Conservation (phyloP, 2,329 filamentous ascomycete species). For the Trichoderma sp. region DNA sequence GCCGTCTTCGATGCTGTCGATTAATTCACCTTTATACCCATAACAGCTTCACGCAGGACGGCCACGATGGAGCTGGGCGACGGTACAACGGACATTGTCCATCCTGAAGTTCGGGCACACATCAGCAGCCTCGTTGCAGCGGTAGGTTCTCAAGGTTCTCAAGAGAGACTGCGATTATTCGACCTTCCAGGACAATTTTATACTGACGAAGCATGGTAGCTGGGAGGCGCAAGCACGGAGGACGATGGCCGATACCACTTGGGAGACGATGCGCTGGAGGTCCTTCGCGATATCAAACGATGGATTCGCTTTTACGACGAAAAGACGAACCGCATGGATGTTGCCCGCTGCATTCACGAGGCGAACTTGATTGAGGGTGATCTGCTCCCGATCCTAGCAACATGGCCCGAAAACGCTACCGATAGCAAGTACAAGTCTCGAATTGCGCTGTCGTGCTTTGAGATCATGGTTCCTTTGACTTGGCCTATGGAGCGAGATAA, state of each 20-base stretch:
- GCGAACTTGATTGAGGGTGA: conserved; percentile 91
- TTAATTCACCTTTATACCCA: background rate
- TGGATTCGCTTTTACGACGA: conserved; percentile 96
- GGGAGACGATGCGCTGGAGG: conserved; percentile 89
- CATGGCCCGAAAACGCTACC: conserved; percentile 73
- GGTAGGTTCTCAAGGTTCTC: conserved; percentile 63
- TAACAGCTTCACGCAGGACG: background rate
- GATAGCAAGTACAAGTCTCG: conserved; percentile 76
- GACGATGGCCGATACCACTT: conserved; percentile 83
- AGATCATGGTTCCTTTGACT: conserved; percentile 87
- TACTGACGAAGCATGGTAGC: conserved; percentile 50
- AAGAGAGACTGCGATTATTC: background rate
- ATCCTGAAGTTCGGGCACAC: conserved; percentile 90
- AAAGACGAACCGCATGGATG: conserved; percentile 90
- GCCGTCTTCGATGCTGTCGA: background rate
- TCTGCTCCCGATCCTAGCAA: conserved; percentile 81
- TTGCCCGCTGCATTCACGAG: conserved; percentile 88
- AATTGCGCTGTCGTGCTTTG: conserved; percentile 81
- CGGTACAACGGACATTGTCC: conserved; percentile 64
- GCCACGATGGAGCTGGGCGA: conserved; percentile 56
- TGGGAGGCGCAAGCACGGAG: conserved; percentile 79
- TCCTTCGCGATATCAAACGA: conserved; percentile 88
- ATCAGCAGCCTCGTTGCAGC: conserved; percentile 93
- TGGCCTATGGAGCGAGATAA: conserved; percentile 86
- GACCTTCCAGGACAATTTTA: background rate